Evolutionary conservation across 352 stramenopile genomes (phyloP), one percentile per base, ranked within the genome.

Genomic region (Halophytophthora polymorphica): DNA sequence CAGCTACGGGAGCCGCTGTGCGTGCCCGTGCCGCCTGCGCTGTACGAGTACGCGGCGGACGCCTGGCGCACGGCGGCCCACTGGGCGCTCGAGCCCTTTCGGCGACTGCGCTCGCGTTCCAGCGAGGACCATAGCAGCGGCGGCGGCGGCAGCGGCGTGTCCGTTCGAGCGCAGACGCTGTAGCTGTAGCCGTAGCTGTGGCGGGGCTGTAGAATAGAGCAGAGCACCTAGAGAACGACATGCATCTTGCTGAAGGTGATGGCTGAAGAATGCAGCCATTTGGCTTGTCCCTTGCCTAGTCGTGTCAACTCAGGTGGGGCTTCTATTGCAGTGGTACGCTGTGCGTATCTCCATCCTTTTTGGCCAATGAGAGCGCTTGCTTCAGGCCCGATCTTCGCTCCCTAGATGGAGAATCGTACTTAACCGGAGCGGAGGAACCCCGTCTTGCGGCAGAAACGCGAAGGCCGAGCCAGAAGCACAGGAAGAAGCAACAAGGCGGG

Each of bases 1-100:
- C 56, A 83, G 46, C 56, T 90, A n/a, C 76, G 79, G 21, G 68
- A 73, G 31, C 73, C 74, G 15, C 28, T 46, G 45, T 35, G 50
- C 66, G 47, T 66, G 39, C 46, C 58, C 45, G 37, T 76, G 36
- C 50, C 60, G 8, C 50, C 50, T 35, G 50, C 71, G 21, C 61
- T 86, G 14, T 81, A 82, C 42, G 74, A 83, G 42, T 79, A 73
- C 45, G 74, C 74, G 0, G 77, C 72, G 6, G 77, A 72, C 15
- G 77, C 65, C 22, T 85, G 72, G 66, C 50, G 54, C 8, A 75
- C 70, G 6, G 70, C 70, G 41, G 61, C 64, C 2, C 65, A 72
- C 43, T 80, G 70, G 70, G 70, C 70, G 2, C 45, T 77, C 8
- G 64, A 73, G 28, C 70, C 70, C 11, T 80, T 80, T 38, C 52